Evolutionary conservation across 1,139 yeast species (phyloP).

Genomic region (Debaryomyces coudertii): DNA sequence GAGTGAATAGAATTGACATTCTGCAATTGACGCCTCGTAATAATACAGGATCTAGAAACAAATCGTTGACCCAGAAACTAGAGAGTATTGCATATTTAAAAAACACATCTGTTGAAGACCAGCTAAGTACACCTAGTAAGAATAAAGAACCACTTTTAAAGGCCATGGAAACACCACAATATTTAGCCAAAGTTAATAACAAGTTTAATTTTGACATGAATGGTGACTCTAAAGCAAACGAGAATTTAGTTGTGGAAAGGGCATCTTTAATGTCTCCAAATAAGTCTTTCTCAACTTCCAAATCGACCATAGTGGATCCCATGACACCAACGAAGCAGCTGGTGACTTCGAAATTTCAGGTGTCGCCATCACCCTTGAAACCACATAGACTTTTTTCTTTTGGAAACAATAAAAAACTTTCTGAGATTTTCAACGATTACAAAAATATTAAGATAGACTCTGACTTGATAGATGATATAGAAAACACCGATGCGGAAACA

Average conservation of each 20-base stretch:
- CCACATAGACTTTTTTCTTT: conserved; percentile 38
- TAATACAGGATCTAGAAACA: conserved; percentile 9
- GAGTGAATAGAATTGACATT: conserved; percentile 16
- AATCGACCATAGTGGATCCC: conserved; percentile 10
- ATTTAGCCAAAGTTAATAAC: conserved; percentile 29
- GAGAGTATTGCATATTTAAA: conserved; percentile 15
- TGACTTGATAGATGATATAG: conserved; percentile 21
- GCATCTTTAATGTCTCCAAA: neutral
- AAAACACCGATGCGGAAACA: conserved; percentile 18
- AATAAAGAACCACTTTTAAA: conserved; percentile 1
- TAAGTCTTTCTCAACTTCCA: neutral
- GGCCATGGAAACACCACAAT: conserved; percentile 37
- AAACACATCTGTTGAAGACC: neutral
- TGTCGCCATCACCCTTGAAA: conserved; percentile 51
- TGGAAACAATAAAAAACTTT: conserved; percentile 25
- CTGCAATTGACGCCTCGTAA: conserved; percentile 18
- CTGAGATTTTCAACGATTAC: conserved; percentile 44
- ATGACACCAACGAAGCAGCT: conserved; percentile 17
- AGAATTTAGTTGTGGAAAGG: neutral
- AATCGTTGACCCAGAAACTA: conserved; percentile 13
- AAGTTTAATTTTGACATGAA: conserved; percentile 24
- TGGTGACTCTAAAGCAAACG: neutral
- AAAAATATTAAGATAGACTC: conserved; percentile 25
- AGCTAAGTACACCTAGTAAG: conserved; percentile 9
- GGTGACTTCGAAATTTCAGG: conserved; percentile 30